These are phyloP conservation scores for Xylaria flabelliformis DNA, from an alignment of 495 filamentous ascomycete genomes.

Conservation along the genomic window DNA sequence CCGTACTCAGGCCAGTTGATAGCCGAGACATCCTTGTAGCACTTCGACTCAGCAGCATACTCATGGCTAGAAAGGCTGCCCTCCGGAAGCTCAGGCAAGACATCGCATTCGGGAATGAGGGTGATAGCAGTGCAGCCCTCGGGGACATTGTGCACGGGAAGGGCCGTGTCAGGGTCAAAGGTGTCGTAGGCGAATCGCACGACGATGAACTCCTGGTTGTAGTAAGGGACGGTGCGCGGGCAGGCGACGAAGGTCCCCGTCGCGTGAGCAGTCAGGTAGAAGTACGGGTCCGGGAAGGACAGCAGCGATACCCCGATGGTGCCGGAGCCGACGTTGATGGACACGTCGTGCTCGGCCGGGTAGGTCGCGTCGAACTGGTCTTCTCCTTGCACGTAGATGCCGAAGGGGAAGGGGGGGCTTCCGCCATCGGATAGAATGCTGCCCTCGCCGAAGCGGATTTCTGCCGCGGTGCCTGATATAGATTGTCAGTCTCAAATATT, in stretches of 20 bases:
- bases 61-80: conserved; percentile 38
- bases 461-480: conserved; percentile 33
- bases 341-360: conserved; percentile 31
- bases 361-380: conserved; percentile 29
- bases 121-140: conserved; percentile 35
- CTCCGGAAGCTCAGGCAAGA: conserved; percentile 32
- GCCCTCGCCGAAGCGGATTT: conserved; percentile 27
- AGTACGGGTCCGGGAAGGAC: conserved; percentile 26
- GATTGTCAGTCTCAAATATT: conserved; percentile 10
- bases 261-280: conserved; percentile 26
- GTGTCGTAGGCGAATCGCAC: conserved; percentile 35
- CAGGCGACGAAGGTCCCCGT: conserved; percentile 39
- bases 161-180: neutral
- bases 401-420: conserved; percentile 39
- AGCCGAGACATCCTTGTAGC: conserved; percentile 36
- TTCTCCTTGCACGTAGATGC: conserved; percentile 33
- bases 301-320: conserved; percentile 29
- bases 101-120: conserved; percentile 40
- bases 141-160: conserved; percentile 17
- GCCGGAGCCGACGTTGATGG: conserved; percentile 37
- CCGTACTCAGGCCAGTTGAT: conserved; percentile 35
- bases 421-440: conserved; percentile 43
- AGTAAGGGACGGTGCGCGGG: conserved; percentile 36
- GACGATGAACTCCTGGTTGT: conserved; percentile 29
- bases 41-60: conserved; percentile 33